phyloP scores from a whole-genome alignment of 2,329 filamentous ascomycete genomes.

The Trichoderma aggressivum region DNA sequence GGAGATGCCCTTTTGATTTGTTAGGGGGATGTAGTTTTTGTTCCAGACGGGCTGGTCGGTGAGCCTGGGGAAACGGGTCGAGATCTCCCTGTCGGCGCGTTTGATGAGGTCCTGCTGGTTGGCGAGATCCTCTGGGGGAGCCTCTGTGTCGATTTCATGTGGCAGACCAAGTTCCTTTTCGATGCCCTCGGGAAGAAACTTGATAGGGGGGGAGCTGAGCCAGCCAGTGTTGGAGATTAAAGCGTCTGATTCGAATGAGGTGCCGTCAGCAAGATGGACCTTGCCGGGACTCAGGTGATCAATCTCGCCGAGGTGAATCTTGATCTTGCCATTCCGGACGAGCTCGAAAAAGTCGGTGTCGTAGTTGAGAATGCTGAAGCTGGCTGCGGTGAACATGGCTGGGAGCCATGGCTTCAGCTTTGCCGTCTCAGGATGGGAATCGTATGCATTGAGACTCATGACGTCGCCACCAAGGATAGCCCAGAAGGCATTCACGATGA shows the following conservation, averaged over 20 bases:
- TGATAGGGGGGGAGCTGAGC: slow-evolving; percentile 51
- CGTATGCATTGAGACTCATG: slow-evolving; percentile 50
- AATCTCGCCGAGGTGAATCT: slow-evolving; percentile 53
- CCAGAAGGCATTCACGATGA: slow-evolving; percentile 57
- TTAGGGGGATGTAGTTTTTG: slow-evolving; percentile 42
- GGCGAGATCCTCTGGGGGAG: slow-evolving; percentile 30
- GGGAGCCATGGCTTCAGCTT: slow-evolving; percentile 53
- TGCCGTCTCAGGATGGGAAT: slow-evolving; percentile 49
- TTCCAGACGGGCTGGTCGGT: slow-evolving; percentile 49
- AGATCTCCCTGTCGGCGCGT: slow-evolving; percentile 51
- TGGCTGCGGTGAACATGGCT: slow-evolving; percentile 51
- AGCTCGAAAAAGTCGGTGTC: slow-evolving; percentile 55
- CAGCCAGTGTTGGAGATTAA: slow-evolving; percentile 59
- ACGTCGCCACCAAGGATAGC: slow-evolving; percentile 54
- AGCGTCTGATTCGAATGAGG: slow-evolving; percentile 45
- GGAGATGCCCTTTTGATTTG: slow-evolving; percentile 37
- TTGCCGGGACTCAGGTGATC: slow-evolving; percentile 40
- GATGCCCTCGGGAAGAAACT: slow-evolving; percentile 47
- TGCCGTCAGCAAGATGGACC: slow-evolving; percentile 51
- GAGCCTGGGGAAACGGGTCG: slow-evolving; percentile 51
- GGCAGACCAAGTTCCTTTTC: slow-evolving; percentile 49
- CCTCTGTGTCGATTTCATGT: slow-evolving; percentile 28
- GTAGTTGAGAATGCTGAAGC: slow-evolving; percentile 60
- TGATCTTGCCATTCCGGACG: slow-evolving; percentile 49
- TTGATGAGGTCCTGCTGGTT: slow-evolving; percentile 37